Evolutionary conservation across 176 grass and related monocot genomes (phyloP), one percentile per base, ranked within the genome.

Genomic region (Triticum dicoccoides): DNA sequence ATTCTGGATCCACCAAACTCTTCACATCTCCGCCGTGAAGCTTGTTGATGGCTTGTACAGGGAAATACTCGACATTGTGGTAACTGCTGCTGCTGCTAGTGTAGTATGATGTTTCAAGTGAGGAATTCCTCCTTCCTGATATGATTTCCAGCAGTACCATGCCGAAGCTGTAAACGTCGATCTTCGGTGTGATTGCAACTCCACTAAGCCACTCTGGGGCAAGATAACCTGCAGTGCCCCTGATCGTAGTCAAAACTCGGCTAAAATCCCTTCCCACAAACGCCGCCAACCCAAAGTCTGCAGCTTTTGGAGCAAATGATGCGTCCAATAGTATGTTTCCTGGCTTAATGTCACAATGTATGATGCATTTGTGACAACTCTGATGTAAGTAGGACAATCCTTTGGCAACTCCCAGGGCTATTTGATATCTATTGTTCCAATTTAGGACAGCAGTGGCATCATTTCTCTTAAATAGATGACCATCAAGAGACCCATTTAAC

Each of bases 311-410:
- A 23, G 11, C 69, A 42, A 23, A 72, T 72, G 69, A 72, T 41
- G 35, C 10, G 3, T 72, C 69, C 35, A 72, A 9, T 23, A 72
- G 20, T 72, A 72, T 72, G 37, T 72, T 72, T 23, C n/a, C 69
- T 23, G 37, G 35, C 3, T 72, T 72, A 41, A 72, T 72, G n/a
- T 72, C 69, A 18, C 30, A 72, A 3, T 72, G 69, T 72, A 72
- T 72, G 35, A 42, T 72, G 37, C 35, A 72, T 23, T 42, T 11
- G 10, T 41, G 69, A 72, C 69, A 72, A 42, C 69, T 72, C 69
- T 72, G 69, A 72, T 72, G 69, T 5, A 72, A 72, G 69, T 72
- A 72, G 69, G 69, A 72, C 37, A 72, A 12, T 72, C 69, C 69
- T 42, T 38, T 72, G 5, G 69, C 69, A 72, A 72, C 35, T 42